phyloP scores from a whole-genome alignment of 2,329 filamentous ascomycete species.

The Cladophialophora chaetospira region DNA sequence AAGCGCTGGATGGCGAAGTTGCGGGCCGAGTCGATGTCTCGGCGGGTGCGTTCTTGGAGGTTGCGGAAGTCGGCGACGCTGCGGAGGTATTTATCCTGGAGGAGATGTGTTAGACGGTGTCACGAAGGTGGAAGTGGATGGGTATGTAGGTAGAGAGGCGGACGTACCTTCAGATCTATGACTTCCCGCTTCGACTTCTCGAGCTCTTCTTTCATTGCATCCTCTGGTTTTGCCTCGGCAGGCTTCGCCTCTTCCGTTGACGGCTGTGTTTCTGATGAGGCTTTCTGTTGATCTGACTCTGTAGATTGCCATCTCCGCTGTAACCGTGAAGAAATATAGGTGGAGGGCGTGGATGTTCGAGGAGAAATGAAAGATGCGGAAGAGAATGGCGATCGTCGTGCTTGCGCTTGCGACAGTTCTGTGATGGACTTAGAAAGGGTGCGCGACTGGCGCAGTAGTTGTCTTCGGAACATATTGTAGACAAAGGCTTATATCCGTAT shows the following conservation, averaged over 20 bases:
- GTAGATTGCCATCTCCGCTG: slow-evolving; percentile 47
- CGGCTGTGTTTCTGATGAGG: slow-evolving; percentile 43
- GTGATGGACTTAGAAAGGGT: slow-evolving; percentile 37
- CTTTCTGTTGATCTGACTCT: slow-evolving; percentile 38
- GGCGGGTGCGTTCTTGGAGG: slow-evolving; percentile 89
- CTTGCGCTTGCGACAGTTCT: slow-evolving; percentile 25
- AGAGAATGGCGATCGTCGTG: slow-evolving; percentile 20
- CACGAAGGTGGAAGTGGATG: background rate
- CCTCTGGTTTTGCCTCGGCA: slow-evolving; percentile 46
- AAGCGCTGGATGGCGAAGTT: slow-evolving; percentile 95
- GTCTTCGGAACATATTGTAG: slow-evolving; percentile 45
- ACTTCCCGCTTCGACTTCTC: slow-evolving; percentile 73
- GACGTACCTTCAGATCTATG: slow-evolving; percentile 78
- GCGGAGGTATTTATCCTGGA: slow-evolving; percentile 89
- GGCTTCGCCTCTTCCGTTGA: slow-evolving; percentile 46
- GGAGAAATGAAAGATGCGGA: slow-evolving; percentile 23
- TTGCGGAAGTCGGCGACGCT: slow-evolving; percentile 96
- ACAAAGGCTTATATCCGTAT: background rate
- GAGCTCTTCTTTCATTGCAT: slow-evolving; percentile 64
- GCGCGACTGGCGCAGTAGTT: slow-evolving; percentile 45
- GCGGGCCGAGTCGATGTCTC: slow-evolving; percentile 82
- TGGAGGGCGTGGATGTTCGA: slow-evolving; percentile 31
- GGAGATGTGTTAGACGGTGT: slow-evolving; percentile 5
- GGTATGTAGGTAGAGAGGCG: background rate
- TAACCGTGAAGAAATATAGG: slow-evolving; percentile 38